Conservation (phyloP, 495 filamentous ascomycete species). For the Podospora anserina region DNA sequence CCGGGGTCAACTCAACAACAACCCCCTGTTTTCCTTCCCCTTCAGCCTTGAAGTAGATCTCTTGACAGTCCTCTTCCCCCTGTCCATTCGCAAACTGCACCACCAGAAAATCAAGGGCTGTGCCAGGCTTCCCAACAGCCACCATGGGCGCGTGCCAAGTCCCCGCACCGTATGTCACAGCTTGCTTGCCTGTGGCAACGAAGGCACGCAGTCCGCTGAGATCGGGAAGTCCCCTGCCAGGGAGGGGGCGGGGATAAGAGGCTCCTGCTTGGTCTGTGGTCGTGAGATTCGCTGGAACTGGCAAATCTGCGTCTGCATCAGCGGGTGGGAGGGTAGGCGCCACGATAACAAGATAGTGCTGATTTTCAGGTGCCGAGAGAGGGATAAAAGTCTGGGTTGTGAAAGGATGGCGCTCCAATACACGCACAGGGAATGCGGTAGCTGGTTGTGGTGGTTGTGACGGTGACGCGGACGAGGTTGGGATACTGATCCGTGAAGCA, state of each 20-base stretch:
- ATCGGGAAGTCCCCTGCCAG: slow-evolving; percentile 69
- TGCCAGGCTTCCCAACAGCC: slow-evolving; percentile 63
- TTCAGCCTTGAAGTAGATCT: slow-evolving; percentile 47
- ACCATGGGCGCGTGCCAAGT: slow-evolving; percentile 99
- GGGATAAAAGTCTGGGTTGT: slow-evolving; percentile 93
- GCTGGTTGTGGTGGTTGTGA: neutral
- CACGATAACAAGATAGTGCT: slow-evolving; percentile 81
- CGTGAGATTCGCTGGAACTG: slow-evolving; percentile 23
- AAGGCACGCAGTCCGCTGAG: slow-evolving; percentile 69
- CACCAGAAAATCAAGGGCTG: slow-evolving; percentile 75
- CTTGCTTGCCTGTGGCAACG: slow-evolving; percentile 72
- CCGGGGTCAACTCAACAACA: slow-evolving; percentile 11
- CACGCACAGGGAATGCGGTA: slow-evolving; percentile 59
- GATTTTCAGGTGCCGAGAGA: slow-evolving; percentile 52
- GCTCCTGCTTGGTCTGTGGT: neutral
- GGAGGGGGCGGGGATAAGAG: slow-evolving; percentile 25
- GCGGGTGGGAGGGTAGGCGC: slow-evolving; percentile 62
- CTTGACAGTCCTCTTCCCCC: slow-evolving; percentile 86
- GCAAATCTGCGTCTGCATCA: slow-evolving; percentile 39
- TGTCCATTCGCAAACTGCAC: slow-evolving; percentile 84
- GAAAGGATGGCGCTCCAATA: slow-evolving; percentile 91
- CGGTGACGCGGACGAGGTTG: slow-evolving; percentile 40
- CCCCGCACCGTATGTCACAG: slow-evolving; percentile 84
- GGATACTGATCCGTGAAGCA: slow-evolving; percentile 55
- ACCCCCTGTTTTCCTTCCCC: slow-evolving; percentile 24